These are phyloP conservation scores for Phlegmacium glaucopus DNA, from an alignment of 768 basidiomycete species.

Conservation along the genomic window DNA sequence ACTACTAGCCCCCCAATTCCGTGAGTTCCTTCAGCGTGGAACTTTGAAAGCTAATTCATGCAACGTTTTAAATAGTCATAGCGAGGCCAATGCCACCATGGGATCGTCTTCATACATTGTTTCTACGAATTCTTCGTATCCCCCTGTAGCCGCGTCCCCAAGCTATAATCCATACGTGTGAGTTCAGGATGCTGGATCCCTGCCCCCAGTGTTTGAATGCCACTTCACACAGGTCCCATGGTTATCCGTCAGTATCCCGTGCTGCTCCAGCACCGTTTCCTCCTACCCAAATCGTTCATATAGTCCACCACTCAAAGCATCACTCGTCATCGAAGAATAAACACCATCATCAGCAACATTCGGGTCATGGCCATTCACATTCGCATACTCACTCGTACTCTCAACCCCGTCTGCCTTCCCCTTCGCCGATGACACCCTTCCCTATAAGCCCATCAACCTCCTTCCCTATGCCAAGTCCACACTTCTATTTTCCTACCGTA, in stretches of 20 bases:
- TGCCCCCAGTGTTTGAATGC: not conserved
- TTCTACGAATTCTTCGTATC: conserved; percentile 12
- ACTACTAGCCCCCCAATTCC: conserved; percentile 24
- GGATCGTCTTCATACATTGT: conserved; percentile 7
- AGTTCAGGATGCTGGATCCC: not conserved
- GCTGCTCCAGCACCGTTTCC: conserved; percentile 1
- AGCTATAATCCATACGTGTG: conserved; percentile 5
- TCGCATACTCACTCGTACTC: conserved; percentile 8
- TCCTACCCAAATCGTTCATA: conserved; percentile 17
- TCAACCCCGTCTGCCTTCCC: not conserved
- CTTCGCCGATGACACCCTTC: conserved; percentile 3
- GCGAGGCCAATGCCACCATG: conserved; percentile 1
- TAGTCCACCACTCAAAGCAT: conserved; percentile 19
- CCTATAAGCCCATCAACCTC: conserved; percentile 15
- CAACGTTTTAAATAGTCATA: not conserved
- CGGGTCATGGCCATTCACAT: conserved; percentile 11
- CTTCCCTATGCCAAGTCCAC: conserved; percentile 5
- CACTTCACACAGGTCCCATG: conserved; percentile 3
- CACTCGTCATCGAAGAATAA: conserved; percentile 18
- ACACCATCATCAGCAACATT: conserved; percentile 13
- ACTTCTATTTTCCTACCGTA: not conserved
- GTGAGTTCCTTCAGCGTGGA: conserved; percentile 19
- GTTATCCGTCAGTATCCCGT: conserved; percentile 9
- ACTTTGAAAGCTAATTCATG: not conserved
- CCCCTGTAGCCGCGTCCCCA: conserved; percentile 3